Base-by-base conservation (phyloP, 345 rosid species). In the Microcos paniculata region DNA sequence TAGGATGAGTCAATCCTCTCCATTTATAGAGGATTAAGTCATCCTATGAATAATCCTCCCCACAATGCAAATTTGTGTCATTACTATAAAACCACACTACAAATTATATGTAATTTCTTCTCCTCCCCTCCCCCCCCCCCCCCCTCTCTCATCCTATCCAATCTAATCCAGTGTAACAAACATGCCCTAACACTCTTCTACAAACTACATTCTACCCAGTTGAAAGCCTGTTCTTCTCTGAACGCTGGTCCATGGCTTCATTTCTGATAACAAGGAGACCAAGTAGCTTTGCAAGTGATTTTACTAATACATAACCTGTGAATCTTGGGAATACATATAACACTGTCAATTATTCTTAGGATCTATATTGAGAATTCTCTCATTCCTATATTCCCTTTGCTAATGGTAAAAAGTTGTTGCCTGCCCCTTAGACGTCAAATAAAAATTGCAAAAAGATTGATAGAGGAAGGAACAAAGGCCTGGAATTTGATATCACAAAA, bases 401-500 rank as follows among this genome's bases (percentile, higher is more conserved):
- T 53, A 46, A 73, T 23, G 26, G 43, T 48, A 79, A 38, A 42
- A 59, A 26, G 1, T 21, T 33, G 28, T 69, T 57, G 33, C 52
- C 49, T 33, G 23, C 38, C 52, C 19, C 71, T 28, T 85, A 96
- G 99, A 85, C 85, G 74, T 78, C 98, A 92, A 82, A 88, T 93
- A 80, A 84, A 82, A 72, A 84, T 90, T 77, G 90, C 92, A 70
- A 96, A 85, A 84, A 82, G 85, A 72, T 76, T 96, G 91, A 96
- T 96, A 80, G 94, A 85, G 66, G 98, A 96, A 82, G 99, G 99
- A 81, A 91, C 92, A 62, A 90, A 78, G 80, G 86, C 89, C 5
- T 96, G 99, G 98, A 89, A 83, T 78, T 78, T 83, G 78, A 85
- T 96, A 43, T 84, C 97, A 19, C 88, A 84, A 81, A 88, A 87